Conservation (phyloP, 2,329 filamentous ascomycete genomes). For the Diaporthe longicolla region DNA sequence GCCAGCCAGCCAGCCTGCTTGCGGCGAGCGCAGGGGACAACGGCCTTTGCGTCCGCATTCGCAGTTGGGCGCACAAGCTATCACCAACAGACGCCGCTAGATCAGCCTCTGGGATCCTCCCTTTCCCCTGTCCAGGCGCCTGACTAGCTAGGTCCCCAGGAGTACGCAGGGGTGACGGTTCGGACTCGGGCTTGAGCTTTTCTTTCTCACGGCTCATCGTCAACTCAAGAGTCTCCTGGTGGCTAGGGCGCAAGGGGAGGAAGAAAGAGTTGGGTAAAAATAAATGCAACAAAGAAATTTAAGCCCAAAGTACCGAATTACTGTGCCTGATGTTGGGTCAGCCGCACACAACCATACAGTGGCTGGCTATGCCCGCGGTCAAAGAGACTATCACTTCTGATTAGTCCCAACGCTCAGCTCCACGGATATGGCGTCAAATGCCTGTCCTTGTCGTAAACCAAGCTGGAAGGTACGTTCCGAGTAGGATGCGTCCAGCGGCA, state of each 20-base stretch:
- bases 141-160: not conserved
- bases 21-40: not conserved
- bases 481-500: not conserved
- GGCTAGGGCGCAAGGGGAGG: not conserved
- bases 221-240: not conserved
- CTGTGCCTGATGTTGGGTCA: constrained; percentile 6
- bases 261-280: not conserved
- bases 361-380: not conserved
- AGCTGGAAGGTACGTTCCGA: constrained; percentile 15
- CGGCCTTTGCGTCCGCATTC: constrained; percentile 10
- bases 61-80: constrained; percentile 17
- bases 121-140: not conserved
- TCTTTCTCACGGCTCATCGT: not conserved
- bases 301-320: not conserved
- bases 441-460: not conserved
- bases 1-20: not conserved
- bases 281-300: not conserved
- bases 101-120: constrained; percentile 19
- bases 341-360: not conserved
- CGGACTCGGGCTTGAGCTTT: not conserved
- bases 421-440: not conserved
- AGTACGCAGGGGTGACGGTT: constrained; percentile 12
- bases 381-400: constrained; percentile 2
- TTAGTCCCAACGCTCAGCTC: not conserved
- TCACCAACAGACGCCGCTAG: constrained; percentile 23